Conservation (phyloP, 768 basidiomycete species). For the Pholiota conissans region DNA sequence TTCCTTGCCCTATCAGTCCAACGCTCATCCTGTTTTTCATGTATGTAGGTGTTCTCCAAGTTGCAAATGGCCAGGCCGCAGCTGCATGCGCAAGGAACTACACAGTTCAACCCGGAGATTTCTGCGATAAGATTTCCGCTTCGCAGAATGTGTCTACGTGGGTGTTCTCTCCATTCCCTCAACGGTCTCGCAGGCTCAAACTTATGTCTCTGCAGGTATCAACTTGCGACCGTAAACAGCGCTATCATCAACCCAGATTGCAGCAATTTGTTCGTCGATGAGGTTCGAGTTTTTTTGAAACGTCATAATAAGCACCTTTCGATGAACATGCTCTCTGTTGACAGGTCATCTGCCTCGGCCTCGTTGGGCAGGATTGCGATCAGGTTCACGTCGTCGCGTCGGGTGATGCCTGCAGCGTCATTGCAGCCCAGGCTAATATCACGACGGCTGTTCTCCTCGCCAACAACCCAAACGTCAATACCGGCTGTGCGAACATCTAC, state of each 20-base stretch:
- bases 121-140: slow-evolving; percentile 52
- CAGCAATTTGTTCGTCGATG: slow-evolving; percentile 50
- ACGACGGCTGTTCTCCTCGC: slow-evolving; percentile 40
- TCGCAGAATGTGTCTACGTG: slow-evolving; percentile 45
- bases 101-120: slow-evolving; percentile 46
- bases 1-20: too few relatives aligned
- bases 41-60: too few relatives aligned
- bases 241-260: slow-evolving; percentile 52
- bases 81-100: slow-evolving; percentile 46
- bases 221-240: slow-evolving; percentile 37
- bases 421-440: slow-evolving; percentile 42
- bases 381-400: slow-evolving; percentile 42
- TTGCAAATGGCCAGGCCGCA: not conserved
- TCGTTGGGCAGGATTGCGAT: slow-evolving; percentile 53
- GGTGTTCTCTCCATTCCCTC: not conserved
- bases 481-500: slow-evolving; percentile 53
- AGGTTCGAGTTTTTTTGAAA: too few relatives aligned
- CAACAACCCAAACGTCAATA: slow-evolving; percentile 65
- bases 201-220: too few relatives aligned
- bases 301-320: too few relatives aligned
- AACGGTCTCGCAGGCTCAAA: too few relatives aligned
- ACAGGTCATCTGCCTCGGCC: slow-evolving; percentile 57
- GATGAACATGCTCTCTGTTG: not conserved
- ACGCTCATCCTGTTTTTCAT: too few relatives aligned
- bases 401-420: slow-evolving; percentile 48